Conservation (phyloP, 148 eudicot species). For the Heliosperma pusillum region DNA sequence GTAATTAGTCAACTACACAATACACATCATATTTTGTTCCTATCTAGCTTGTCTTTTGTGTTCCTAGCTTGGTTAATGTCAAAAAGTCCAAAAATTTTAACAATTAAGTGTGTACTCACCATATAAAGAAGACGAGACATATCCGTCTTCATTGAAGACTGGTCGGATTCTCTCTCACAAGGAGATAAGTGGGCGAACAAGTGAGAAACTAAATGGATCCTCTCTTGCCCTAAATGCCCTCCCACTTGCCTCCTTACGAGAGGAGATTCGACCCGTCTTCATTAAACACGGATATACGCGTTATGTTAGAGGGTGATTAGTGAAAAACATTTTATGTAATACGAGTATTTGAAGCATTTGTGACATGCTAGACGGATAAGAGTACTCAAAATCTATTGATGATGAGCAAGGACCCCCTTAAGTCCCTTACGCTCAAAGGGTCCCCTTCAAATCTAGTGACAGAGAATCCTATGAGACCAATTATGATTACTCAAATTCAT, state of each 20-base stretch:
- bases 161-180: too few relatives aligned
- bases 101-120: background rate
- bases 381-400: slow-evolving; percentile 12
- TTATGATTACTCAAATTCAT: slow-evolving; percentile 11
- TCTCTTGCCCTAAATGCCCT: too few relatives aligned
- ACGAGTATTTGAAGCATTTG: too few relatives aligned
- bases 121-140: too few relatives aligned
- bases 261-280: too few relatives aligned
- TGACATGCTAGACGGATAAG: background rate
- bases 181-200: too few relatives aligned
- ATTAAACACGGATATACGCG: too few relatives aligned
- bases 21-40: background rate
- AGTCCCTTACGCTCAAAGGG: slow-evolving; percentile 12
- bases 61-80: background rate
- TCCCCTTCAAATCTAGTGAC: slow-evolving; percentile 21
- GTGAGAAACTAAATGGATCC: too few relatives aligned
- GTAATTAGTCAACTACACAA: background rate
- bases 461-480: slow-evolving; percentile 31
- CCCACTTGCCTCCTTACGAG: too few relatives aligned
- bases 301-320: too few relatives aligned
- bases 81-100: too few relatives aligned
- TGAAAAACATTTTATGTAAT: background rate
- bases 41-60: background rate
- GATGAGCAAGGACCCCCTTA: slow-evolving; percentile 3
- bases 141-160: too few relatives aligned